Base-by-base conservation (phyloP, 2,329 filamentous ascomycete genomes). In the Penicillium sp. region DNA sequence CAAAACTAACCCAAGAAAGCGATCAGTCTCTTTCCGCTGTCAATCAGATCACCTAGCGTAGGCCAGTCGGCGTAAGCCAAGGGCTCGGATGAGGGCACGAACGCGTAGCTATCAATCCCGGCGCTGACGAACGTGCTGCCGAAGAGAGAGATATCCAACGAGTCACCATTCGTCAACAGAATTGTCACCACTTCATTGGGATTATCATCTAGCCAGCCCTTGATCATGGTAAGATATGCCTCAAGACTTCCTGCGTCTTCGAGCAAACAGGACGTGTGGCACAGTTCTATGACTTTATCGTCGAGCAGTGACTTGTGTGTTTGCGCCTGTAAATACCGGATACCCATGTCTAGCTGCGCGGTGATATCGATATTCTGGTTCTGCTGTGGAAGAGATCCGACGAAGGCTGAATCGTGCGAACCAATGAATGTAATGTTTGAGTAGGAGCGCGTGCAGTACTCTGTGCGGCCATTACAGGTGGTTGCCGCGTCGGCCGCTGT, bases 331-430 rank as follows among this genome's bases (percentile, higher is more conserved):
- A 90, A 73, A 62, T 86, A 86, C 23, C 88, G 83, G 42, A 90
- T 81, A 16, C 88, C 88, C 31, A 83, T 75, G 51, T 83, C 73
- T 10, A 90, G 78, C 67, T 89, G 87, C 2, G 76, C 74, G 25
- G 80, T 80, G 25, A 87, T 81, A 5, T 81, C 79, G 50, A 85
- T 77, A 60, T 84, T 82, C 68, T 90, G 87, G 71, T 88, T 88
- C 58, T 87, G 75, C 56, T 79, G 72, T 1, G 79, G 78, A 9
- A 80, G 65, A 50, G 77, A 63, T 42, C 87, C 85, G 42, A 87
- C 81, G 66, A 90, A 90, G 37, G 85, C 81, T 14, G 82, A 83
- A 74, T 90, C 82, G 74, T 90, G 88, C 7, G 87, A 80, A 25
- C 86, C 88, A 19, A 87, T 74, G 57, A 84, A 82, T n/a, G 83